Evolutionary conservation across 2,329 filamentous ascomycete species (phyloP), one percentile per base, ranked within the genome.

Genomic region (Tolypocladium ophioglossoides): DNA sequence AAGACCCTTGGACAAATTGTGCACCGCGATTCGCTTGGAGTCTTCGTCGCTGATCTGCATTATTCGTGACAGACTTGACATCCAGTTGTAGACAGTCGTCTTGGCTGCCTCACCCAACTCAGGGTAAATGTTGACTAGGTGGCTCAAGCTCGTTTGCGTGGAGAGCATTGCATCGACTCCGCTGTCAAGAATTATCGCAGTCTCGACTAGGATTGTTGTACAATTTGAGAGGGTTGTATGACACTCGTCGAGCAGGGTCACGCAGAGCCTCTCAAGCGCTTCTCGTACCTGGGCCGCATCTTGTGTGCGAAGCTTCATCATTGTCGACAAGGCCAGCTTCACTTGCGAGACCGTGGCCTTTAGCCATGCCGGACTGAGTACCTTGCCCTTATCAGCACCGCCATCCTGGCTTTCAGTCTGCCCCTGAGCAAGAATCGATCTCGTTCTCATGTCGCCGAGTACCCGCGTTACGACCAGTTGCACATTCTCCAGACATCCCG

Each of bases 41-140:
- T 77, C 77, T 61, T 96, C 90, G 62, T 97, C 91, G 60, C 84
- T 86, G 10, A 84, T 82, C 66, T 92, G 89, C 83, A 96, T 91
- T 16, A 89, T 71, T 18, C 91, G 81, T 6, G 92, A 86, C 20
- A 99, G 78, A 41, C 89, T 85, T 2, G 83, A 82, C 27, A 91
- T 79, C 91, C 91, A 96, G 52, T 84, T 84, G 66, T 92, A 87
- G 1, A 95, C 76, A 1, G 82, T 86, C 32, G 78, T 79, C 61
- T 89, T 88, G 30, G 92, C 73, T 3, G 80, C 72, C 24, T 87
- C 83, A 4, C 78, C 72, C 2, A 91, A 75, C 50, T 79, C 73
- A 2, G 78, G 70, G 60, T 90, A 83, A 12, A 84, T 80, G 40
- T 72, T 77, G 7, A 85, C 73, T 30, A 95, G 72, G 57, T 84